A percentile compares a stretch with the other conserved stretches of the same genome.
phyloP scores from a whole-genome alignment of 768 basidiomycete species.

The Tulasnella sp. region DNA sequence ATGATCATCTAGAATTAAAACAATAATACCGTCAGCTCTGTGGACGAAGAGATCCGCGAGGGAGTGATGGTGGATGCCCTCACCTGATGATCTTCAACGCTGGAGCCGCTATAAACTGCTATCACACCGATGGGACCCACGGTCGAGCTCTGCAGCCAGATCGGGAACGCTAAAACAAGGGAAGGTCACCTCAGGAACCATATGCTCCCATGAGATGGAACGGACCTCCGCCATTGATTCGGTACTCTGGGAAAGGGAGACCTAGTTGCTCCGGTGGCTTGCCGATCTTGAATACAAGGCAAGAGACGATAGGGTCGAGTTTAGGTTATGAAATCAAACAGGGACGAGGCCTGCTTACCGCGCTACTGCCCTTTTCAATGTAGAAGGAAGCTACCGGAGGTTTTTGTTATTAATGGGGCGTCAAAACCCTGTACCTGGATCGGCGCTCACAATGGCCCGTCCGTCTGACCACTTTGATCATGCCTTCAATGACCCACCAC shows the following conservation, averaged over 20 bases:
- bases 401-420: too few species aligned
- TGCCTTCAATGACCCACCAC: conserved; percentile 64
- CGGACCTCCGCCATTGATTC: conserved; percentile 70
- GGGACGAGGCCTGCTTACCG: conserved; percentile 22
- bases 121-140: conserved; percentile 15
- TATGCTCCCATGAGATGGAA: background rate
- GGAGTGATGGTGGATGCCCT: background rate
- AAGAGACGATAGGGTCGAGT: background rate
- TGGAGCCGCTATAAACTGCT: conserved; percentile 13
- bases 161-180: conserved; percentile 19
- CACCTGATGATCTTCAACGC: conserved; percentile 16
- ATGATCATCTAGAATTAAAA: background rate
- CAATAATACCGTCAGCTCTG: too few species aligned
- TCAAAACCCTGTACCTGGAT: background rate
- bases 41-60: background rate
- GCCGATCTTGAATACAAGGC: conserved; percentile 21
- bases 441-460: conserved; percentile 70
- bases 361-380: conserved; percentile 77
- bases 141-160: conserved; percentile 17
- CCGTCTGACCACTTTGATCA: conserved; percentile 65
- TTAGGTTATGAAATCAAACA: background rate
- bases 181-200: background rate
- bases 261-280: conserved; percentile 38
- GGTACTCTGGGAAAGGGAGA: conserved; percentile 46
- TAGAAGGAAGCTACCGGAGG: conserved; percentile 30